These are phyloP conservation scores for Aphelidium insulamus DNA, from an alignment of 371 early-diverging fungal species.

Conservation along the genomic window DNA sequence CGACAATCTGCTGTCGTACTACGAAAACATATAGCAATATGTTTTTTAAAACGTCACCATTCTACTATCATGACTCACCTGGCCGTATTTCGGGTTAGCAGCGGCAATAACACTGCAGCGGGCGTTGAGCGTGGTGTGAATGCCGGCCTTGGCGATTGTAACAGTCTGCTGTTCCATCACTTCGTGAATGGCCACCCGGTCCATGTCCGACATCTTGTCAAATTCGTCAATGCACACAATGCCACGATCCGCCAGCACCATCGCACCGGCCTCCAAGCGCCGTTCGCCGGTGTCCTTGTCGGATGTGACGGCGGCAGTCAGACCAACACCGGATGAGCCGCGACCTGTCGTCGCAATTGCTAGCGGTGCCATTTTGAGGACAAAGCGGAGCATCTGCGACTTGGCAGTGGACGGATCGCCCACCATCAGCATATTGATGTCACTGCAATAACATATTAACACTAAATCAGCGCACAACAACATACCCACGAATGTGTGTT, in stretches of 20 bases:
- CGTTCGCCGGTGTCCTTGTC: conserved; percentile 77
- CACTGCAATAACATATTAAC: conserved; percentile 22
- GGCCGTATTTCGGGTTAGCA: conserved; percentile 96
- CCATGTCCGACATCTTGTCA: conserved; percentile 98
- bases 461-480: background rate
- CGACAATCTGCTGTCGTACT: conserved; percentile 43
- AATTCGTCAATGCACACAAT: conserved; percentile 99
- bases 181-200: conserved; percentile 99
- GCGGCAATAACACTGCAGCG: conserved; percentile 97
- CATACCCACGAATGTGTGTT: conserved; percentile 78
- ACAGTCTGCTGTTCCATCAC: conserved; percentile 99
- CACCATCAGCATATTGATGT: conserved; percentile 88
- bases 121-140: conserved; percentile 94
- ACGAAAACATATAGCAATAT: background rate
- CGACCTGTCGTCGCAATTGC: conserved; percentile 90
- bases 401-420: conserved; percentile 97
- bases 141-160: conserved; percentile 95
- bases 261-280: conserved; percentile 96
- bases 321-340: conserved; percentile 92
- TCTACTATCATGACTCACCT: conserved; percentile 9
- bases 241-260: conserved; percentile 97
- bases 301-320: conserved; percentile 83
- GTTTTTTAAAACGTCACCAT: background rate
- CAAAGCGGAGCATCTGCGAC: conserved; percentile 77
- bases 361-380: conserved; percentile 70